Percentiles rank a stretch among this genome's conserved stretches.
These are phyloP conservation scores for Tardiomyces depauwii DNA, from an alignment of 1,139 yeast genomes.

Conservation along the genomic window DNA sequence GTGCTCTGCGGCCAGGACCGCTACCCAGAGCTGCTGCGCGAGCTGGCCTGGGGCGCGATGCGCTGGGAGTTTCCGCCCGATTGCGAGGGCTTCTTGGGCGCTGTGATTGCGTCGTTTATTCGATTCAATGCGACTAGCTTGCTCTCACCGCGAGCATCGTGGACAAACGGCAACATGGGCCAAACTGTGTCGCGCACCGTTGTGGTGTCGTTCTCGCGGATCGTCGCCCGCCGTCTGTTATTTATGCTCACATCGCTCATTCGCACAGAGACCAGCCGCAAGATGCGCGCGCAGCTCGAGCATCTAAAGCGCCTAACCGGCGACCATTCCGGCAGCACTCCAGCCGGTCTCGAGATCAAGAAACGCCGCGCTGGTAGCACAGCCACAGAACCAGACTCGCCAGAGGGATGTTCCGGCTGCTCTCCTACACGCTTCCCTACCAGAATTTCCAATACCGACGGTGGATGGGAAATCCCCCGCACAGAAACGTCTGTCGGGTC, in stretches of 20 bases:
- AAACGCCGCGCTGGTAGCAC: background rate
- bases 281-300: constrained; percentile 4
- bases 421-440: constrained; percentile 1
- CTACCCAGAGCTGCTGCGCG: constrained; percentile 12
- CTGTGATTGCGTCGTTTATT: constrained; percentile 13
- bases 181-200: constrained; percentile 13
- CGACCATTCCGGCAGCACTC: background rate
- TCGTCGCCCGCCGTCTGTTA: constrained; percentile 14
- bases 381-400: background rate
- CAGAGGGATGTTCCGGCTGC: background rate
- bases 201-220: constrained; percentile 14
- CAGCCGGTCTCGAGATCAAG: background rate
- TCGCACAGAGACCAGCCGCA: constrained; percentile 8
- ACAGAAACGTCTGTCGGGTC: constrained; percentile 10
- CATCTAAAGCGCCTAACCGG: background rate
- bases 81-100: constrained; percentile 10
- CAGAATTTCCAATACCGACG: constrained; percentile 7
- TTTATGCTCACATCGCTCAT: constrained; percentile 17
- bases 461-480: constrained; percentile 19
- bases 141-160: background rate
- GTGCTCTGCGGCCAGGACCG: constrained; percentile 20
- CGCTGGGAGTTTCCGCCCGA: constrained; percentile 6
- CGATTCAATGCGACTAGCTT: constrained; percentile 5
- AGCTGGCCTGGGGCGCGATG: constrained; percentile 10
- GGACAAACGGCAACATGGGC: constrained; percentile 3